These are phyloP conservation scores for Colletotrichum eleusines DNA, from an alignment of 2,329 filamentous ascomycete species.

Conservation along the genomic window DNA sequence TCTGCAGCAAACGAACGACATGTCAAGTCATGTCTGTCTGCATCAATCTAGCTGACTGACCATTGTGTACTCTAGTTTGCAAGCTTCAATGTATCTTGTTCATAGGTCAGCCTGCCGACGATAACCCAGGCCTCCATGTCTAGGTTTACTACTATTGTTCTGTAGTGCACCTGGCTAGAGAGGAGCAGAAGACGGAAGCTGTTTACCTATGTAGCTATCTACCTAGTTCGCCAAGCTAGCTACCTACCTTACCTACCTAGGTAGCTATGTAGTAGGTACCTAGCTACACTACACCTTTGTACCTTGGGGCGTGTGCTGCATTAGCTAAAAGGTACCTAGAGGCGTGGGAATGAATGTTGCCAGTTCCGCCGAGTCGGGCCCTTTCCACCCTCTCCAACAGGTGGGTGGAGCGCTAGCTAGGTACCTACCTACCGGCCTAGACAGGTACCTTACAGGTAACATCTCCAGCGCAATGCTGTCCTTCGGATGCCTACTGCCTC, in stretches of 20 bases:
- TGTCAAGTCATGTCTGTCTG: too few species aligned
- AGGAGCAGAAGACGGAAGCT: conserved; percentile 20
- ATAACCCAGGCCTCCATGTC: not conserved
- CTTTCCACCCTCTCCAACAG: not conserved
- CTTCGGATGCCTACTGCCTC: not conserved
- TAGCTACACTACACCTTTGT: not conserved
- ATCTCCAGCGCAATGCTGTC: not conserved
- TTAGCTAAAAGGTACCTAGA: conserved; percentile 34
- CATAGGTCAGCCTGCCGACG: not conserved
- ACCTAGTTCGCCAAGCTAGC: too few species aligned
- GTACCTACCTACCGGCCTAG: too few species aligned
- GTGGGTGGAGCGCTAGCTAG: not conserved
- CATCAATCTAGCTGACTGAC: conserved; percentile 27
- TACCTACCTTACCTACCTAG: not conserved
- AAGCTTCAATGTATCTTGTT: conserved; percentile 33
- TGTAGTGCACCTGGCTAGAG: not conserved
- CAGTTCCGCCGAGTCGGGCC: conserved; percentile 5
- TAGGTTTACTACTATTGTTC: too few species aligned
- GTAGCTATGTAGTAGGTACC: not conserved
- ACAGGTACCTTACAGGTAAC: too few species aligned
- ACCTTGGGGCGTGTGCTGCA: conserved; percentile 32
- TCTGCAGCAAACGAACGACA: conserved; percentile 1
- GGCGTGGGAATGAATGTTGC: conserved; percentile 35
- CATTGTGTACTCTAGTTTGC: conserved; percentile 32
- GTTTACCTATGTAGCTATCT: too few species aligned